Base-by-base conservation (phyloP, 2,329 filamentous ascomycete species). In the Diplodia corticola region DNA sequence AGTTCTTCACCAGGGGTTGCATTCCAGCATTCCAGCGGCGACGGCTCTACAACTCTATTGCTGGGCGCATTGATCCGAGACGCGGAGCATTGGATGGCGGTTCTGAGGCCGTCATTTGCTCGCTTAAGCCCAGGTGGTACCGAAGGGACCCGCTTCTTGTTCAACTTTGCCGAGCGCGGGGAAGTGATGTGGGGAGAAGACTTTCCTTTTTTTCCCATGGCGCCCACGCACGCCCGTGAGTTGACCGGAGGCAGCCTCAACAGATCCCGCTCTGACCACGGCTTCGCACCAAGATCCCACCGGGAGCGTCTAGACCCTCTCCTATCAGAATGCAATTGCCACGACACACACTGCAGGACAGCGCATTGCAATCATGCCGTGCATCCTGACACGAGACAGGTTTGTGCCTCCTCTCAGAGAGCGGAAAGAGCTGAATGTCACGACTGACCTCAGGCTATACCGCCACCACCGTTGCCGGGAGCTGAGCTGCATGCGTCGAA, bases 101-200 rank as follows among this genome's bases (percentile, higher is more conserved):
- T 20, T 15, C 33, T 20, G 30, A 30, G 37, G 24, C 44, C 28
- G 33, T 37, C 40, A 24, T 61, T 61, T 49, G 44, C 44, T 61
- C 40, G 57, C n/a, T 44, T 61, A 61, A 50, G 57, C 44, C 44
- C 30, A 20, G 44, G 44, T 61, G 28, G 26, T 61, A 49, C 57
- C 10, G 7, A 49, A 49, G 28, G 40, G 57, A 61, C 57, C 57
- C 57, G 57, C 57, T 50, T 61, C 44, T 48, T 20, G 44, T 35
- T 35, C 57, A 61, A 26, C 44, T 49, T 61, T 61, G 57, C 57
- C 57, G 44, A 61, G 44, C 44, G 57, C 44, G 57, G 57, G 57
- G 57, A 61, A 49, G 40, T 48, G 10, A 17, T 49, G 44, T 61
- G 57, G 57, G 57, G 37, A n/a, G 44, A 24, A 49, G 28, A 49